Percentiles rank a stretch among this genome's conserved stretches.
Evolutionary conservation across 345 rosid genomes (phyloP).

Genomic region (Aquilaria yunnanensis): DNA sequence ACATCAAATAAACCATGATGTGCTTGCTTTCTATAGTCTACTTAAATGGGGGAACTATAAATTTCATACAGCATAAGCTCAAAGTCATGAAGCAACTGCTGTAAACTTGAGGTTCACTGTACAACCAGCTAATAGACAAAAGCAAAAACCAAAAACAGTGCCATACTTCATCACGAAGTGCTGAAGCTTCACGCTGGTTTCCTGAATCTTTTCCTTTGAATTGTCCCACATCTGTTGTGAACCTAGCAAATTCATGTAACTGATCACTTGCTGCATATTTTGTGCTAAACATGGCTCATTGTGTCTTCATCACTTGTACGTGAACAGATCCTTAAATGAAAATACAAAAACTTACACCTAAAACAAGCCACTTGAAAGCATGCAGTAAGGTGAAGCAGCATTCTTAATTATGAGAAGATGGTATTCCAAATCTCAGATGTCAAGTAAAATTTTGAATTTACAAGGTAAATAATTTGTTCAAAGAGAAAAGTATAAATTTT

Average conservation of each 20-base stretch:
- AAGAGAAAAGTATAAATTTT: too few species aligned
- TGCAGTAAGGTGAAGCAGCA: too few species aligned
- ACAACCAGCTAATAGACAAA: too few species aligned
- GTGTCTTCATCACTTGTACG: constrained; percentile 23
- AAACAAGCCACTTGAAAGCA: too few species aligned
- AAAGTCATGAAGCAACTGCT: neutral
- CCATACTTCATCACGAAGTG: constrained; percentile 95
- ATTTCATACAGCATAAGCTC: too few species aligned
- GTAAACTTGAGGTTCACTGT: too few species aligned
- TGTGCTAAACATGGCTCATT: constrained; percentile 24
- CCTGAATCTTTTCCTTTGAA: constrained; percentile 33
- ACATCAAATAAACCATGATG: neutral
- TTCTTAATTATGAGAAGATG: too few species aligned
- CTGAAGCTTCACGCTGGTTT: constrained; percentile 92
- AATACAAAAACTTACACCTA: neutral
- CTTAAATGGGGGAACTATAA: neutral
- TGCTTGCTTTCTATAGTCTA: neutral
- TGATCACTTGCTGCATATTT: neutral
- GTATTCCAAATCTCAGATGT: too few species aligned
- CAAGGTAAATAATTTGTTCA: too few species aligned
- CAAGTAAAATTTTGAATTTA: too few species aligned
- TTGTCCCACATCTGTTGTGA: constrained; percentile 41
- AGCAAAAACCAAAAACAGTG: constrained; percentile 10
- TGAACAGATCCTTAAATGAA: too few species aligned
- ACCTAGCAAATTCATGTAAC: constrained; percentile 26